These are phyloP conservation scores for Fusarium tjaetaba DNA, from an alignment of 2,329 filamentous ascomycete genomes.

Conservation along the genomic window DNA sequence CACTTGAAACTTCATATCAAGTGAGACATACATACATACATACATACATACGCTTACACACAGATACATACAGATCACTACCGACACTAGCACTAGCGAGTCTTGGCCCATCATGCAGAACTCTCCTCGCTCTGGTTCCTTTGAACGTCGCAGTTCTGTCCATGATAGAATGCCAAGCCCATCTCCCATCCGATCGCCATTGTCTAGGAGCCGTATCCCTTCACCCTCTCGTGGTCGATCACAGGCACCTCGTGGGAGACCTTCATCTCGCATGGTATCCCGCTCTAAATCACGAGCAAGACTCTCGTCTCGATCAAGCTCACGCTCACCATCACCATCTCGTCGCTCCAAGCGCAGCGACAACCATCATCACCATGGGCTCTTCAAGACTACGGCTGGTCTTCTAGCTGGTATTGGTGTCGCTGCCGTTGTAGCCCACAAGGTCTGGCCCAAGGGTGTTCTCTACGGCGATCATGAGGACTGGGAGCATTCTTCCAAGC, in stretches of 20 bases:
- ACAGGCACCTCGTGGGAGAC: slow-evolving; percentile 1
- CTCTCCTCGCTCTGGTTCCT: slow-evolving; percentile 34
- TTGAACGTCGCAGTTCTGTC: slow-evolving; percentile 33
- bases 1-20: slow-evolving; percentile 5
- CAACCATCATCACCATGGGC: slow-evolving; percentile 35
- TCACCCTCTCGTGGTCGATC: slow-evolving; percentile 32
- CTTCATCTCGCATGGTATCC: slow-evolving; percentile 10
- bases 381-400: slow-evolving; percentile 47
- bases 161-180: slow-evolving; percentile 13
- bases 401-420: slow-evolving; percentile 50
- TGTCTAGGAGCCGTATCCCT: slow-evolving; percentile 19
- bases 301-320: slow-evolving; percentile 23
- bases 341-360: slow-evolving; percentile 18
- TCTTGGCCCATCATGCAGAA: slow-evolving; percentile 28
- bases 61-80: neutral
- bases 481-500: slow-evolving; percentile 42
- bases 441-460: slow-evolving; percentile 49
- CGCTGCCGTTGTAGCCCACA: slow-evolving; percentile 48
- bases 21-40: neutral
- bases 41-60: neutral
- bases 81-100: slow-evolving; percentile 6
- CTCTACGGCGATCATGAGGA: slow-evolving; percentile 44
- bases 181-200: slow-evolving; percentile 20
- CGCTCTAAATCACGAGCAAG: slow-evolving; percentile 30
- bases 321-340: slow-evolving; percentile 38